These are phyloP conservation scores for Hypoxylon fuscum DNA, from an alignment of 495 filamentous ascomycete species.

Conservation along the genomic window DNA sequence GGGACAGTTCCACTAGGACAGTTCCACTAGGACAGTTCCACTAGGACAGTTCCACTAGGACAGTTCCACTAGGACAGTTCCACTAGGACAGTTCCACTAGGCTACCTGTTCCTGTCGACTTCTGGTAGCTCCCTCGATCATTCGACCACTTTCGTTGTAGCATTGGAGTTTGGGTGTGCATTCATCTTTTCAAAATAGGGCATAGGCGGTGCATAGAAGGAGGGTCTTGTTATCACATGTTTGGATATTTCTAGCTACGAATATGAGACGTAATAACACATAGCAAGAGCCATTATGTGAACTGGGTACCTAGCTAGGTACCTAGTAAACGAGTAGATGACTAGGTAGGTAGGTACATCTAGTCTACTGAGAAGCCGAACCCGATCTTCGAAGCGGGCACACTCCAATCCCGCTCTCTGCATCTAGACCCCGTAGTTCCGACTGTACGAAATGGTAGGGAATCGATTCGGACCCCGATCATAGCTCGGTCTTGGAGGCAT, in stretches of 20 bases:
- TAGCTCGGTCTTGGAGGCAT: conserved; percentile 54
- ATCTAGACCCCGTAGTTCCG: no score
- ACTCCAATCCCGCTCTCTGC: no score
- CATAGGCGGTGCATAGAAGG: neutral
- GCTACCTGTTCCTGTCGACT: neutral
- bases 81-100: no score
- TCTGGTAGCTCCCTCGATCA: neutral
- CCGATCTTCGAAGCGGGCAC: no score
- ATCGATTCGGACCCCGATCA: no score
- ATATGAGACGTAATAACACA: neutral
- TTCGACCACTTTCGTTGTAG: conserved; percentile 8
- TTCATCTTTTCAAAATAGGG: neutral
- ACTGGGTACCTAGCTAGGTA: neutral
- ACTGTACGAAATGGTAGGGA: no score
- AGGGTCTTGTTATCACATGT: neutral
- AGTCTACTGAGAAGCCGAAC: no score
- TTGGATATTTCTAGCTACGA: neutral
- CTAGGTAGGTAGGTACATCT: no score
- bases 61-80: no score
- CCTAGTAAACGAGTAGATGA: no score
- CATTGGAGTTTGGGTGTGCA: conserved; percentile 23
- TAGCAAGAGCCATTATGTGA: neutral
- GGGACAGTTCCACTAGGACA: conserved; percentile 64
- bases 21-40: no score
- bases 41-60: no score